Evolutionary conservation across 2,329 filamentous ascomycete genomes (phyloP).

Genomic region (Ophiosphaerella narmari): DNA sequence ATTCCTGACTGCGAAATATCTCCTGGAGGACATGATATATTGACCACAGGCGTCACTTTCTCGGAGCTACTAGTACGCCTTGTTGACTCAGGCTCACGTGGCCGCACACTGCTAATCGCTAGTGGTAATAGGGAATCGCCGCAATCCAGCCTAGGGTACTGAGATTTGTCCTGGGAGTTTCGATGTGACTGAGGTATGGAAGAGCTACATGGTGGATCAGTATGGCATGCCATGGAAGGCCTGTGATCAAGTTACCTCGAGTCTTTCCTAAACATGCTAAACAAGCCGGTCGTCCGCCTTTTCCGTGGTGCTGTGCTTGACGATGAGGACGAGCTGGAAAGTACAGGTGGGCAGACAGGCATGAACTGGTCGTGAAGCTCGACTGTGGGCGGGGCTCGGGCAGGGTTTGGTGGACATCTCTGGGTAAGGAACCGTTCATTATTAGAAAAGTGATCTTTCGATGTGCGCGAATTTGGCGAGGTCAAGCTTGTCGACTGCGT

Average conservation of each 20-base stretch:
- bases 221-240: not conserved
- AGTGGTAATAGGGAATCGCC: slow-evolving; percentile 37
- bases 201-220: slow-evolving; percentile 27
- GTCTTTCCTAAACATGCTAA: slow-evolving; percentile 41
- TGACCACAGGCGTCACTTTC: slow-evolving; percentile 27
- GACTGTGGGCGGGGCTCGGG: slow-evolving; percentile 21
- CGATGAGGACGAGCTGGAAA: slow-evolving; percentile 29
- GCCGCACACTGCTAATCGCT: slow-evolving; percentile 25
- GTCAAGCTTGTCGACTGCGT: slow-evolving; percentile 43
- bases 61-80: slow-evolving; percentile 37
- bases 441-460: slow-evolving; percentile 29
- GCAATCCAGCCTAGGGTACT: slow-evolving; percentile 33
- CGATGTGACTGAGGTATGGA: slow-evolving; percentile 34
- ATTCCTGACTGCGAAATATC: slow-evolving; percentile 8
- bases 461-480: slow-evolving; percentile 40
- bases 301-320: slow-evolving; percentile 22
- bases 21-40: slow-evolving; percentile 15
- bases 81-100: slow-evolving; percentile 19
- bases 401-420: slow-evolving; percentile 18
- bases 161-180: slow-evolving; percentile 27
- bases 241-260: slow-evolving; percentile 24
- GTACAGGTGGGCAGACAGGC: slow-evolving; percentile 26
- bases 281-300: slow-evolving; percentile 36
- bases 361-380: slow-evolving; percentile 24
- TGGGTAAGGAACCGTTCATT: slow-evolving; percentile 23